These are phyloP conservation scores for Takashimella koratensis DNA, from an alignment of 1,284 basidiomycete genomes.

Conservation along the genomic window DNA sequence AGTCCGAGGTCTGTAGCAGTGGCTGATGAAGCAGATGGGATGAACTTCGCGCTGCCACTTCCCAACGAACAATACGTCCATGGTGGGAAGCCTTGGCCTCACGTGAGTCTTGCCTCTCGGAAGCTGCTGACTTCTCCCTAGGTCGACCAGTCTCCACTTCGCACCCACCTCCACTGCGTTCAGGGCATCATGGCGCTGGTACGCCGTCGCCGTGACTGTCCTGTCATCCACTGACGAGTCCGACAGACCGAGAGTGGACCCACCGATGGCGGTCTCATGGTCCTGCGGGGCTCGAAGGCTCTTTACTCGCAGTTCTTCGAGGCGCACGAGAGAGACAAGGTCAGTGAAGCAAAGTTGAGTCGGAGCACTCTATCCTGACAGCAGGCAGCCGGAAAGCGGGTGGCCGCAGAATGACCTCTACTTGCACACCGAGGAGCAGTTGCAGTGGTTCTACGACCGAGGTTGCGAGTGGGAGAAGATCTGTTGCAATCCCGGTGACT, in stretches of 20 bases:
- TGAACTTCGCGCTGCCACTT: constrained; percentile 46
- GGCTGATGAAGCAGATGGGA: too few species aligned
- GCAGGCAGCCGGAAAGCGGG: constrained; percentile 39
- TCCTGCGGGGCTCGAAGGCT: constrained; percentile 42
- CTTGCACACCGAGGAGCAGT: constrained; percentile 29
- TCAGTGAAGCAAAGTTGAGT: too few species aligned
- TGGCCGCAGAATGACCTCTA: constrained; percentile 41
- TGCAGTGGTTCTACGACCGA: constrained; percentile 38
- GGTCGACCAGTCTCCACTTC: constrained; percentile 45
- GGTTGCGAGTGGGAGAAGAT: constrained; percentile 39
- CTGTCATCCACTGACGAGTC: too few species aligned
- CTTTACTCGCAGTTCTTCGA: constrained; percentile 46
- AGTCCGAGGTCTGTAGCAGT: too few species aligned
- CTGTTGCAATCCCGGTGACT: constrained; percentile 29
- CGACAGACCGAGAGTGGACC: constrained; percentile 48
- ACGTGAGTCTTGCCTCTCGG: too few species aligned
- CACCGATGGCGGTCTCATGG: constrained; percentile 49
- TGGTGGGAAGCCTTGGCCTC: constrained; percentile 39
- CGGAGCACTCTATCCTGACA: too few species aligned
- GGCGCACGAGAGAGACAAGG: too few species aligned
- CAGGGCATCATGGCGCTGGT: too few species aligned
- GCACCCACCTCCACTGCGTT: constrained; percentile 45
- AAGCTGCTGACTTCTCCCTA: too few species aligned
- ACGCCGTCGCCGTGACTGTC: too few species aligned
- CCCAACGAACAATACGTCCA: constrained; percentile 23